phyloP scores from a whole-genome alignment of 305 asterid species.

The Rubia tinctorum region DNA sequence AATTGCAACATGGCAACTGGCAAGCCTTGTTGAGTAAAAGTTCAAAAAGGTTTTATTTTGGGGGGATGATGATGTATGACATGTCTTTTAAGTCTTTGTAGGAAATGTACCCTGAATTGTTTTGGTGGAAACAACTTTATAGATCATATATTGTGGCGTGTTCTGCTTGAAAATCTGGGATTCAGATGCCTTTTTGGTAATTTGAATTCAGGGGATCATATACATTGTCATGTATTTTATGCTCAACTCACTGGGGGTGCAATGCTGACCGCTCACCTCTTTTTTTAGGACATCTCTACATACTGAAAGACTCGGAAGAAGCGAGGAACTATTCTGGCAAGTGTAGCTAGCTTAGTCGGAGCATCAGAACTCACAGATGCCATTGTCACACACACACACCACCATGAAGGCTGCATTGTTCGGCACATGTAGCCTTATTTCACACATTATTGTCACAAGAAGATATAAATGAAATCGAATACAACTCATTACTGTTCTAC shows the following conservation, averaged over 20 bases:
- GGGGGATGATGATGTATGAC: neutral
- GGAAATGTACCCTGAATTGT: neutral
- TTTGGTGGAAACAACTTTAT: neutral
- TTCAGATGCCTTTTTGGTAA: too few relatives aligned
- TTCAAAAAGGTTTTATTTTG: neutral
- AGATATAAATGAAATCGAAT: neutral
- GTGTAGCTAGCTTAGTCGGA: conserved; percentile 98
- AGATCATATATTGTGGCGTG: too few relatives aligned
- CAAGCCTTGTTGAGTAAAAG: neutral
- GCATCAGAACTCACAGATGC: conserved; percentile 96
- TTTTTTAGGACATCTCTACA: conserved; percentile 79
- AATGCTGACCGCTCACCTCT: conserved; percentile 79
- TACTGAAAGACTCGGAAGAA: conserved; percentile 78
- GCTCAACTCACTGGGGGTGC: conserved; percentile 89
- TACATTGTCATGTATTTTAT: conserved; percentile 12
- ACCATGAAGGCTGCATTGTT: conserved; percentile 98
- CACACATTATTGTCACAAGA: neutral
- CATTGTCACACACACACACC: conserved; percentile 99
- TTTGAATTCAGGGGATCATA: too few relatives aligned
- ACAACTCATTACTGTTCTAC: neutral
- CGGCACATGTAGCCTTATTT: conserved; percentile 78
- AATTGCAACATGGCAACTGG: neutral
- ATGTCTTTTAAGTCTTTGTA: neutral
- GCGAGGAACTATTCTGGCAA: conserved; percentile 88
- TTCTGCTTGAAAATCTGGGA: too few relatives aligned